A percentile compares a stretch with the other conserved stretches of the same genome.
Conservation (phyloP, 148 eudicot genomes). For the Gaultheria prostrata region DNA sequence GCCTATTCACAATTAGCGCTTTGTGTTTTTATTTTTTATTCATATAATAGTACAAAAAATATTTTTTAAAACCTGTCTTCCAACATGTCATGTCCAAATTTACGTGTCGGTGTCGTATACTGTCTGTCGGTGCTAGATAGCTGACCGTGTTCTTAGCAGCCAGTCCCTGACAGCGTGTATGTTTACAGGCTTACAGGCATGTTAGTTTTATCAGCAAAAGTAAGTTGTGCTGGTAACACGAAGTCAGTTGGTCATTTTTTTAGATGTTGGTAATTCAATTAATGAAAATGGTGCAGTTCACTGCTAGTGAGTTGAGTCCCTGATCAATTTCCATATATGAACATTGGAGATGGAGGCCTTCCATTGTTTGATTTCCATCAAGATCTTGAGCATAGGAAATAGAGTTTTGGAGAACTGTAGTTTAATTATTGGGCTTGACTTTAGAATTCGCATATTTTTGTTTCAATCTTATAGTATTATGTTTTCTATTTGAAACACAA, state of each 20-base stretch:
- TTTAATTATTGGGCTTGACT: background rate
- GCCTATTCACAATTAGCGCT: background rate
- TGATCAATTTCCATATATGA: background rate
- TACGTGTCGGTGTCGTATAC: background rate
- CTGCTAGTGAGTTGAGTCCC: background rate
- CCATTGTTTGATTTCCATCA: background rate
- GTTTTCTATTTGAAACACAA: too few species aligned
- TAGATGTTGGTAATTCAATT: background rate
- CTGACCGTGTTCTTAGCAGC: background rate
- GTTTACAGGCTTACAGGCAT: background rate
- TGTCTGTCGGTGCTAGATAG: background rate
- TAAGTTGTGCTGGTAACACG: background rate
- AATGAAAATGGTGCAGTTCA: background rate
- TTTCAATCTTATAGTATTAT: too few species aligned
- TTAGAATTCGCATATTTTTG: background rate
- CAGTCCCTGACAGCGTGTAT: background rate
- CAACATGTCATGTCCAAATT: background rate
- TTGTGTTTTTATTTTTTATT: too few species aligned
- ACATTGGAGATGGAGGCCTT: background rate
- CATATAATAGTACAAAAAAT: background rate
- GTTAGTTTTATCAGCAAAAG: background rate
- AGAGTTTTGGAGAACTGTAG: background rate
- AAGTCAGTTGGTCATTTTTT: background rate
- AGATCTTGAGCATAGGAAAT: background rate
- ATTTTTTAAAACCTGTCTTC: too few species aligned